These are phyloP conservation scores for Colletotrichum ledebouriae DNA, from an alignment of 2,329 filamentous ascomycete species.

Conservation along the genomic window DNA sequence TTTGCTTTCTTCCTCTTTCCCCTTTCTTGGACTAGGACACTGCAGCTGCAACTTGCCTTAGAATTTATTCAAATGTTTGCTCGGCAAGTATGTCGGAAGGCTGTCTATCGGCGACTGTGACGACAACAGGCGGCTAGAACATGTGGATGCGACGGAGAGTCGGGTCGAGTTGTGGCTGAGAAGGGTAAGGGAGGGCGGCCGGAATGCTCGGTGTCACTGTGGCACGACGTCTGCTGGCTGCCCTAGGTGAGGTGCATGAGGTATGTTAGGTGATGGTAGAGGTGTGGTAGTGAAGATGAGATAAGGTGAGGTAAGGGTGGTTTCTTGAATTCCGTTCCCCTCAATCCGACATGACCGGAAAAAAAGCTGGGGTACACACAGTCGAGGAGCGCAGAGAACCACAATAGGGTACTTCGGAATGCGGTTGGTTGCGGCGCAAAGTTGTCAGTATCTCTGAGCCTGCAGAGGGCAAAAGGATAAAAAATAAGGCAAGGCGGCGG, in stretches of 20 bases:
- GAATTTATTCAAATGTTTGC: conserved; percentile 1
- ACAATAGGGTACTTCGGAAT: conserved; percentile 13
- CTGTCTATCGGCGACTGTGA: conserved; percentile 27
- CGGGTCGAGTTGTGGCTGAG: conserved; percentile 12
- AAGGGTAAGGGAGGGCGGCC: conserved; percentile 34
- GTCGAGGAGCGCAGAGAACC: conserved; percentile 15
- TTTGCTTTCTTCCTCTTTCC: neutral
- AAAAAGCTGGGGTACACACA: conserved; percentile 23
- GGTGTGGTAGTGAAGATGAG: conserved; percentile 17
- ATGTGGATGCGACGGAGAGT: conserved; percentile 23
- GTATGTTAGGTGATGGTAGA: conserved; percentile 14
- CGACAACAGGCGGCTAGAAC: conserved; percentile 22
- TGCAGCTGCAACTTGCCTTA: conserved; percentile 31
- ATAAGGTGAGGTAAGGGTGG: conserved; percentile 27
- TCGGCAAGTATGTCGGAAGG: conserved; percentile 3
- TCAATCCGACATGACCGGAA: conserved; percentile 18
- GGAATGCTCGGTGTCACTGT: conserved; percentile 42
- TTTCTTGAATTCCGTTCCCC: conserved; percentile 22
- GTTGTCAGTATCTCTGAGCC: conserved; percentile 16
- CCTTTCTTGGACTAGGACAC: conserved; percentile 5
- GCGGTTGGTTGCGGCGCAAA: neutral
- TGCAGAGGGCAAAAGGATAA: neutral
- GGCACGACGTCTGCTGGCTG: conserved; percentile 35
- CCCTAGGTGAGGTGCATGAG: conserved; percentile 11
- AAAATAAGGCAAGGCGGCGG: conserved; percentile 17